These are phyloP conservation scores for Gossypium laxum DNA, from an alignment of 441 rosid genomes.

Conservation along the genomic window DNA sequence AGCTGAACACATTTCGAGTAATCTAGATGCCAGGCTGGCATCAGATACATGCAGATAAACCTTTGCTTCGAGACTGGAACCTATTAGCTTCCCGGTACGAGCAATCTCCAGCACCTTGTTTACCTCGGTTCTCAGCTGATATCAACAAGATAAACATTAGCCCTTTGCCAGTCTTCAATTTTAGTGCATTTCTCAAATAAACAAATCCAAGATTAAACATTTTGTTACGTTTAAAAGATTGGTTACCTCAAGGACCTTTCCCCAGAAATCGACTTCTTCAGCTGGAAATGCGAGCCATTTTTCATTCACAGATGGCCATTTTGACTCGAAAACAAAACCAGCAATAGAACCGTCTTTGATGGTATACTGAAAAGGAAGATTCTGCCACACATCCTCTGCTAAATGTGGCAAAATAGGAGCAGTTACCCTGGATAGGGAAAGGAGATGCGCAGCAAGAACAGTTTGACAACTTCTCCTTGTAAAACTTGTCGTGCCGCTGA, in stretches of 20 bases:
- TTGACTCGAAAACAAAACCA: constrained; percentile 70
- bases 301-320: constrained; percentile 69
- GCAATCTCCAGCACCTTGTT: constrained; percentile 84
- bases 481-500: constrained; percentile 64
- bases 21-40: constrained; percentile 42
- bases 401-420: constrained; percentile 90
- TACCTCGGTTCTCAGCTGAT: constrained; percentile 87
- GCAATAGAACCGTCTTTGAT: constrained; percentile 51
- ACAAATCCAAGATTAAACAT: not conserved
- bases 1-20: constrained; percentile 45
- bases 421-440: constrained; percentile 66
- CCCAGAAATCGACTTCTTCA: constrained; percentile 73
- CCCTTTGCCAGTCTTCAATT: not conserved
- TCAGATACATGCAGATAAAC: constrained; percentile 55
- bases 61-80: constrained; percentile 90
- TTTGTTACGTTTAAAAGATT: not conserved
- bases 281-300: constrained; percentile 54
- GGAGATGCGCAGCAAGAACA: constrained; percentile 79
- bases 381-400: constrained; percentile 93
- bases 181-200: not conserved
- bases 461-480: constrained; percentile 95
- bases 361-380: constrained; percentile 60
- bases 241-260: constrained; percentile 68
- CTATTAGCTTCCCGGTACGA: constrained; percentile 69
- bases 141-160: not conserved